Percentiles rank a stretch among this genome's conserved stretches.
phyloP scores from a whole-genome alignment of 441 rosid species.

The Populus hybrid region DNA sequence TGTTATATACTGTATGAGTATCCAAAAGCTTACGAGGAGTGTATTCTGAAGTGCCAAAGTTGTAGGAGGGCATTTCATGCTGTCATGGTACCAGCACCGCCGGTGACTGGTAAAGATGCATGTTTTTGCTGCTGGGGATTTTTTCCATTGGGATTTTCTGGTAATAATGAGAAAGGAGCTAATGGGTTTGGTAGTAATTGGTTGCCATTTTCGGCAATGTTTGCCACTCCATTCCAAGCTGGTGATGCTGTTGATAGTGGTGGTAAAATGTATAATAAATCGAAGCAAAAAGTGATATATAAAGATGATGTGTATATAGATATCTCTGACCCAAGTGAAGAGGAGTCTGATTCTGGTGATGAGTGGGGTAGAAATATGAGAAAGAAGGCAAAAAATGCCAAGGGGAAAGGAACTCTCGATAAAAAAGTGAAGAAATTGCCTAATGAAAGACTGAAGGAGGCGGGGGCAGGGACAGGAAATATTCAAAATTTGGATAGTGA shows the following conservation, averaged over 20 bases:
- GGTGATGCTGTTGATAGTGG: slow-evolving; percentile 1
- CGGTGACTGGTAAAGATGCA: slow-evolving; percentile 43
- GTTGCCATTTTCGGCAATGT: slow-evolving; percentile 77
- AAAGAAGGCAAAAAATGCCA: slow-evolving; percentile 43
- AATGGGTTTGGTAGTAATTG: slow-evolving; percentile 35
- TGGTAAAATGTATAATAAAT: slow-evolving; percentile 8
- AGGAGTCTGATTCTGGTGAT: slow-evolving; percentile 41
- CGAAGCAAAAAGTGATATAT: slow-evolving; percentile 38
- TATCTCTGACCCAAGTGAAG: slow-evolving; percentile 54
- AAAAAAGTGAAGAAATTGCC: slow-evolving; percentile 43
- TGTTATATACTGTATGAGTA: slow-evolving; percentile 74
- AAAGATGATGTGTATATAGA: slow-evolving; percentile 64
- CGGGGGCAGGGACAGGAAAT: background rate
- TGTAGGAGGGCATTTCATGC: slow-evolving; percentile 83
- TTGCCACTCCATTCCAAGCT: slow-evolving; percentile 43
- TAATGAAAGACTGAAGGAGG: slow-evolving; percentile 33
- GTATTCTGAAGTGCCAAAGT: slow-evolving; percentile 65
- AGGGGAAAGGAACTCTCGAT: slow-evolving; percentile 37
- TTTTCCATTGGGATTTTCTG: slow-evolving; percentile 66
- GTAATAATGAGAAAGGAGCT: slow-evolving; percentile 24
- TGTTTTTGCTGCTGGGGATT: slow-evolving; percentile 72
- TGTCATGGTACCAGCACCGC: slow-evolving; percentile 55
- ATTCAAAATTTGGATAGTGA: slow-evolving; percentile 25
- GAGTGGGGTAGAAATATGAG: slow-evolving; percentile 42
- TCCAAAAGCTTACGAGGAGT: slow-evolving; percentile 63